These are phyloP conservation scores for Geranium brycei DNA, from an alignment of 345 rosid genomes.

Conservation along the genomic window DNA sequence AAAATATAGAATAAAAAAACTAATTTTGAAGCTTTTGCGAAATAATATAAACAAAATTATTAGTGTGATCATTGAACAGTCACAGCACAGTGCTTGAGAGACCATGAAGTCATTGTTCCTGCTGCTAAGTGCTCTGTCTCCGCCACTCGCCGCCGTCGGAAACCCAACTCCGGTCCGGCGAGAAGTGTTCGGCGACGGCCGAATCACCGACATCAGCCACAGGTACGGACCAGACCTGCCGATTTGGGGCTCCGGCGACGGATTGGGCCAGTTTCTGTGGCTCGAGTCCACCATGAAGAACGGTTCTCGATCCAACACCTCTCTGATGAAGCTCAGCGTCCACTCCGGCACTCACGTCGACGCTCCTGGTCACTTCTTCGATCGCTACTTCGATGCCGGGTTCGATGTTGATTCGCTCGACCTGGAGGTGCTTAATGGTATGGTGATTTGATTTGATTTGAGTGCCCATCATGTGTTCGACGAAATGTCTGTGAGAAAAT, in stretches of 20 bases:
- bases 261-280: conserved; percentile 54
- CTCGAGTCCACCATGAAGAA: conserved; percentile 67
- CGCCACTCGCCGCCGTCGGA: conserved; percentile 4
- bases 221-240: conserved; percentile 50
- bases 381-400: conserved; percentile 68
- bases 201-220: conserved; percentile 66
- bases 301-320: conserved; percentile 60
- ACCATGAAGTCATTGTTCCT: background rate
- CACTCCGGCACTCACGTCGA: conserved; percentile 93
- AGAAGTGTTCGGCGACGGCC: conserved; percentile 61
- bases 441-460: background rate
- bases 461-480: background rate
- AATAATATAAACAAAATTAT: too few relatives aligned
- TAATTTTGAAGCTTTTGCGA: too few relatives aligned
- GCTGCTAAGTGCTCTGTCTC: background rate
- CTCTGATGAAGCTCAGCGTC: conserved; percentile 59
- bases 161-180: conserved; percentile 45
- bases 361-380: conserved; percentile 72
- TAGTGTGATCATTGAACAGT: background rate
- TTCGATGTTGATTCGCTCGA: conserved; percentile 86
- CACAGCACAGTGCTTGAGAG: background rate
- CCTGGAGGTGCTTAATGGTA: conserved; percentile 25
- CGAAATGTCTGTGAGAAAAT: background rate
- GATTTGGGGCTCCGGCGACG: conserved; percentile 27
- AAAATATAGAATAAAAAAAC: too few relatives aligned